Evolutionary conservation across 2,329 filamentous ascomycete genomes (phyloP).

Genomic region (Colletotrichum tropicicola): DNA sequence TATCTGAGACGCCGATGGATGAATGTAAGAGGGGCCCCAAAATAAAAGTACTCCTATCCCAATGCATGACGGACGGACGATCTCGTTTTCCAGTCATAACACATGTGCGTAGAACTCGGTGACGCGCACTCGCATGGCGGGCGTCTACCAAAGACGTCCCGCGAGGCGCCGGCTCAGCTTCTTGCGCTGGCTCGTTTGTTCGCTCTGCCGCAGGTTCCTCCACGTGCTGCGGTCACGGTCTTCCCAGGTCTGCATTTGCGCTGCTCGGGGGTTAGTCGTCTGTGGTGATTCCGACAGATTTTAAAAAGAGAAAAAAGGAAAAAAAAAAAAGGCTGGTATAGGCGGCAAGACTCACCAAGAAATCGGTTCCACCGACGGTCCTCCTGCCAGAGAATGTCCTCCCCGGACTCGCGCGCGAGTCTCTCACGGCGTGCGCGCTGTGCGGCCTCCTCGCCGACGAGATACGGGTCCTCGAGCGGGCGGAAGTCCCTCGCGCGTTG

Average conservation of each 20-base stretch:
- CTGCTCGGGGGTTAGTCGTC: constrained; percentile 41
- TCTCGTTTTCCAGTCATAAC: constrained; percentile 15
- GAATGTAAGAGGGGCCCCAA: background rate
- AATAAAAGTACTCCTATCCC: constrained; percentile 17
- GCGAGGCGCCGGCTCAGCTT: constrained; percentile 52
- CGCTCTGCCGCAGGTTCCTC: constrained; percentile 51
- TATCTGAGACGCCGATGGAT: constrained; percentile 24
- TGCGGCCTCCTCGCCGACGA: constrained; percentile 74
- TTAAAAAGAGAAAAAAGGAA: background rate
- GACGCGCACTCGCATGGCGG: background rate
- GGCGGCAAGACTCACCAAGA: constrained; percentile 64
- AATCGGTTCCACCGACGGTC: constrained; percentile 70
- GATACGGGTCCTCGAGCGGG: constrained; percentile 72
- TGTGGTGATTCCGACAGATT: too few species aligned
- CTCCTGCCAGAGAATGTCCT: constrained; percentile 64
- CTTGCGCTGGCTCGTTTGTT: constrained; percentile 43
- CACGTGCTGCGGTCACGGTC: constrained; percentile 57
- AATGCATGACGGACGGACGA: constrained; percentile 18
- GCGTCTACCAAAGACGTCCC: constrained; percentile 35
- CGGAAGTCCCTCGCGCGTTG: constrained; percentile 37
- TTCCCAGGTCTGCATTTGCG: constrained; percentile 59
- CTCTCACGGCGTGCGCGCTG: constrained; percentile 64
- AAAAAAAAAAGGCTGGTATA: background rate
- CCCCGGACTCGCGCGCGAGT: constrained; percentile 62
- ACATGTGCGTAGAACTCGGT: background rate